phyloP scores from a whole-genome alignment of 768 basidiomycete genomes.

The Naematelia encephala region DNA sequence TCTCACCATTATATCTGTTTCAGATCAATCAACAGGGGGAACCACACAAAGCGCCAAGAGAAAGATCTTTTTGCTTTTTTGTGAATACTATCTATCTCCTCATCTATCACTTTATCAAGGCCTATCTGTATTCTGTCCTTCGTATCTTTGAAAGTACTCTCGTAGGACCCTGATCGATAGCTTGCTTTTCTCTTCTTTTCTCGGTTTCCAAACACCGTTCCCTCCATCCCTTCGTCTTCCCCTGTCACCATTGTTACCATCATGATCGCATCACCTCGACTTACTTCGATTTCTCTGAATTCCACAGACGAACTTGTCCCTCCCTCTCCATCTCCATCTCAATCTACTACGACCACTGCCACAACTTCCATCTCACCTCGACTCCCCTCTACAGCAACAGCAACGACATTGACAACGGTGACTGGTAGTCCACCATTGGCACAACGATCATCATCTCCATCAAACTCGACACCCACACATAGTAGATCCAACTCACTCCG shows the following conservation, averaged over 20 bases:
- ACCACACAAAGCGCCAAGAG: too few relatives aligned
- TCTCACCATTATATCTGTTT: too few relatives aligned
- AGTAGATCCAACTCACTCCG: not conserved
- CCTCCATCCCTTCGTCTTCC: not conserved
- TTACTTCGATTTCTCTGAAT: not conserved
- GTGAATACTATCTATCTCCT: too few relatives aligned
- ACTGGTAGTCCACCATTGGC: not conserved
- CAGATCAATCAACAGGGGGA: too few relatives aligned
- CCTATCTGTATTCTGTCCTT: too few relatives aligned
- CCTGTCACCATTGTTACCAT: not conserved
- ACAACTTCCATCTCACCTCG: not conserved
- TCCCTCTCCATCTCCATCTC: not conserved
- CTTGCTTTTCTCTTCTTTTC: not conserved
- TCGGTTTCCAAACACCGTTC: not conserved
- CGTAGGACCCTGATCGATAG: too few relatives aligned
- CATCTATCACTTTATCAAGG: too few relatives aligned
- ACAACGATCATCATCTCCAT: not conserved
- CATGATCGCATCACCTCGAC: not conserved
- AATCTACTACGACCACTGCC: not conserved
- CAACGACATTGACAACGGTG: not conserved
- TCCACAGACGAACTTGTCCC: not conserved
- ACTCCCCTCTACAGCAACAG: not conserved
- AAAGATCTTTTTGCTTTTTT: too few relatives aligned
- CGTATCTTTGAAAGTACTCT: too few relatives aligned
- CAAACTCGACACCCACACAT: not conserved